Base-by-base conservation (phyloP, 2,329 filamentous ascomycete genomes). In the Colletotrichum euphorbiae region DNA sequence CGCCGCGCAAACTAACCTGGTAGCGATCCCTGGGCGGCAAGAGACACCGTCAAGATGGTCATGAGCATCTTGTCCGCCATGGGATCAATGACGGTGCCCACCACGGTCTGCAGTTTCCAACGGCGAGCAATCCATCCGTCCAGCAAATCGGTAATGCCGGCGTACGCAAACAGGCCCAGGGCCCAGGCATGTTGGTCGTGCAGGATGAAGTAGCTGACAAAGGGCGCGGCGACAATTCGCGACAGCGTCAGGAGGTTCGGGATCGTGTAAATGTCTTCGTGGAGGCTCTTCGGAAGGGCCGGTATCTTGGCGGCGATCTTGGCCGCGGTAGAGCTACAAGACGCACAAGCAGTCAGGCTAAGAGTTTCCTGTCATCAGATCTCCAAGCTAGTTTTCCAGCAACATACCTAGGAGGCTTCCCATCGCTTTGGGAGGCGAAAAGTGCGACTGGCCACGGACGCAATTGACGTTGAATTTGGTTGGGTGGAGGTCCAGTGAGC, bases 61-160 rank as follows among this genome's bases (percentile, higher is more conserved):
- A 99, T 98, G 71, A 99, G 86, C 8, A 89, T 87, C 82, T 99
- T 99, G 80, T 99, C 96, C 3, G 96, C 96, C 92, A 98, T 96
- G 6, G 96, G 96, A 75, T 97, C 94, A 70, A 99, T 93, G 33
- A 99, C 89, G 62, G 93, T 97, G 62, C 96, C 96, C 9, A 98
- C 93, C 1, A 99, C 95, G 0, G 96, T 98, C 79, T 96, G 92
- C 65, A 93, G 86, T 57, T 95, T 91, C 89, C 92, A 98, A 69
- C 86, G 87, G 45, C 96, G 89, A 28, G 96, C 96, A 74, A 99
- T 96, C 86, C 91, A 98, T 65, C 96, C 96, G 77, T 99, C 96
- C 3, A 98, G 86, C 6, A 97, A 84, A 77, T 99, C 96, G 0
- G 95, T 97, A 73, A 97, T 84, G 52, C 93, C 94, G 3, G 96